Conservation (phyloP, 495 filamentous ascomycete genomes). For the Jackrogersella multiformis region DNA sequence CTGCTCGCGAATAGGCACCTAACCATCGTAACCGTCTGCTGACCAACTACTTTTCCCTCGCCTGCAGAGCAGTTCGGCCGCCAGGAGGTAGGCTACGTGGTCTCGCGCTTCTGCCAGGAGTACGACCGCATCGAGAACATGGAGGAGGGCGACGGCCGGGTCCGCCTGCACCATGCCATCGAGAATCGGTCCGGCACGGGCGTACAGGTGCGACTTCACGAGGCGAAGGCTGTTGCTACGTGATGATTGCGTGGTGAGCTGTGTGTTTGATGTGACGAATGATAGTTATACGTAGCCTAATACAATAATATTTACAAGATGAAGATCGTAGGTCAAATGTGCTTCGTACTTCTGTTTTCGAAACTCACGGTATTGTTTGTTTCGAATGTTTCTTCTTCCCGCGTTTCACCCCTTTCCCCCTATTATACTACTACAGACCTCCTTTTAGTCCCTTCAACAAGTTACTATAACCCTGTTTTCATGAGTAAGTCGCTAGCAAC, state of each 20-base stretch:
- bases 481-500: too few species aligned
- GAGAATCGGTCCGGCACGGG: slow-evolving; percentile 59
- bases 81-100: slow-evolving; percentile 54
- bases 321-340: not conserved
- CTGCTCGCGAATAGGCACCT: too few species aligned
- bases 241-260: not conserved
- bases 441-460: not conserved
- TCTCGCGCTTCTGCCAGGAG: slow-evolving; percentile 55
- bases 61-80: slow-evolving; percentile 55
- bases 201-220: slow-evolving; percentile 52
- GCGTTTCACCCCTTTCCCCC: not conserved
- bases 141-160: slow-evolving; percentile 45
- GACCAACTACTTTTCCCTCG: too few species aligned
- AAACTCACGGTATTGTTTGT: not conserved
- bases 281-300: slow-evolving; percentile 4
- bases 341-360: not conserved
- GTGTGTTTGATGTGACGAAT: not conserved
- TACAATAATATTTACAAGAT: slow-evolving; percentile 17
- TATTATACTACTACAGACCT: not conserved
- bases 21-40: too few species aligned
- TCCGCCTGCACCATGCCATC: slow-evolving; percentile 56
- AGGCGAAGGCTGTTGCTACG: slow-evolving; percentile 26
- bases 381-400: not conserved
- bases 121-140: slow-evolving; percentile 54
- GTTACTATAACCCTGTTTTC: not conserved